Conservation (phyloP, 2,329 filamentous ascomycete species). For the Geosmithia morbida region DNA sequence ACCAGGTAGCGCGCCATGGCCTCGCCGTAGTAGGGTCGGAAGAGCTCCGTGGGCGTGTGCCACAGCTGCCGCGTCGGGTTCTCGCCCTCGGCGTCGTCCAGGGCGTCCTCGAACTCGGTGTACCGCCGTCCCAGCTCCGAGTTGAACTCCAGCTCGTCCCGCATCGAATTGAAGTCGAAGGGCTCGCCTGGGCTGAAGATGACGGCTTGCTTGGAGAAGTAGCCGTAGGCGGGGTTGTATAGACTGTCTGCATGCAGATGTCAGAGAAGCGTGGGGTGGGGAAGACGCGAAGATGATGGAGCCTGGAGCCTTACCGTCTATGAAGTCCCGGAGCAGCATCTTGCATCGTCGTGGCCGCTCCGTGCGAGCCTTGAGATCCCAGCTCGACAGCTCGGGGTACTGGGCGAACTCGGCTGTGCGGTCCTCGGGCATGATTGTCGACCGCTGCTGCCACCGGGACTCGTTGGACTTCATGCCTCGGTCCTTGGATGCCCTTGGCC, state of each 20-base stretch:
- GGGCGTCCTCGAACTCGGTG: constrained; percentile 73
- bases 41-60: constrained; percentile 97
- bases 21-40: constrained; percentile 92
- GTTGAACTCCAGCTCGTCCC: constrained; percentile 79
- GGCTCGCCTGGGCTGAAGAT: constrained; percentile 90
- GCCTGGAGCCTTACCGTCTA: constrained; percentile 79
- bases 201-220: constrained; percentile 91
- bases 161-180: constrained; percentile 71
- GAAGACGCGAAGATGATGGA: constrained; percentile 12
- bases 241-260: constrained; percentile 55
- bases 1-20: constrained; percentile 93
- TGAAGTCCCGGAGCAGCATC: constrained; percentile 96
- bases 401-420: constrained; percentile 65
- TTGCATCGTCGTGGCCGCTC: constrained; percentile 79
- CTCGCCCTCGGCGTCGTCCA: constrained; percentile 55
- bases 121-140: constrained; percentile 64
- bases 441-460: constrained; percentile 77
- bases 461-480: constrained; percentile 37
- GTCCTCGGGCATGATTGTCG: constrained; percentile 59
- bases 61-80: constrained; percentile 77
- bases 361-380: constrained; percentile 54
- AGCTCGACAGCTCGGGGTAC: constrained; percentile 76
- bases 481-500: constrained; percentile 14
- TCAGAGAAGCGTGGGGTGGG: constrained; percentile 1
- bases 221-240: constrained; percentile 89